Conservation (phyloP, 176 grass and related monocot species). For the Ensete ventricosum region DNA sequence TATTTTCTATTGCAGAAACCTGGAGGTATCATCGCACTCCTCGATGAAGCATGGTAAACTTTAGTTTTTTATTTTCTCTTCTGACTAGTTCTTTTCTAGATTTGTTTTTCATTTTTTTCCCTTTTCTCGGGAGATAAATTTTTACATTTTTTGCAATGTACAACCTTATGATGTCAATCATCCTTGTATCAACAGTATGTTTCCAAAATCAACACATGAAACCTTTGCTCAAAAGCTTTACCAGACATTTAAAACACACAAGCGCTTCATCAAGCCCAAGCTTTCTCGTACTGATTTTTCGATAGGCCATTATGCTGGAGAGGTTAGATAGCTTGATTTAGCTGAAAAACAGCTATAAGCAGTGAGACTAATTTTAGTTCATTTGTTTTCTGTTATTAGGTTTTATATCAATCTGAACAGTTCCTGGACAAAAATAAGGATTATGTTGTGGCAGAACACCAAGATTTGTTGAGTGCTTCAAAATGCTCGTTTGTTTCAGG, state of each 20-base stretch:
- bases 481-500: slow-evolving; percentile 65
- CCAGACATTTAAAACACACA: slow-evolving; percentile 74
- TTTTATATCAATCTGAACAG: slow-evolving; percentile 81
- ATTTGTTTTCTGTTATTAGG: slow-evolving; percentile 36
- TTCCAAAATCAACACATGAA: slow-evolving; percentile 91
- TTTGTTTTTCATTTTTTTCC: background rate
- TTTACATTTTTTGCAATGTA: slow-evolving; percentile 19
- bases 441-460: slow-evolving; percentile 91
- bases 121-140: background rate
- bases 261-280: slow-evolving; percentile 79
- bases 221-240: slow-evolving; percentile 88
- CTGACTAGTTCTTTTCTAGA: slow-evolving; percentile 13
- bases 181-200: slow-evolving; percentile 53
- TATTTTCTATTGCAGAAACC: slow-evolving; percentile 66
- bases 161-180: background rate
- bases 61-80: slow-evolving; percentile 5
- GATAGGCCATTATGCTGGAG: slow-evolving; percentile 82
- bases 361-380: slow-evolving; percentile 12
- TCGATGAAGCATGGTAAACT: slow-evolving; percentile 89
- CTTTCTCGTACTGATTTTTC: slow-evolving; percentile 86
- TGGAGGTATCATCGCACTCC: slow-evolving; percentile 83
- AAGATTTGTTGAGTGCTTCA: slow-evolving; percentile 69
- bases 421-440: slow-evolving; percentile 99
- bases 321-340: slow-evolving; percentile 50
- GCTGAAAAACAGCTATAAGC: background rate